Evolutionary conservation across 1,139 yeast species (phyloP), one percentile per base, ranked within the genome.

Genomic region (Yamadazyma friedrichii): DNA sequence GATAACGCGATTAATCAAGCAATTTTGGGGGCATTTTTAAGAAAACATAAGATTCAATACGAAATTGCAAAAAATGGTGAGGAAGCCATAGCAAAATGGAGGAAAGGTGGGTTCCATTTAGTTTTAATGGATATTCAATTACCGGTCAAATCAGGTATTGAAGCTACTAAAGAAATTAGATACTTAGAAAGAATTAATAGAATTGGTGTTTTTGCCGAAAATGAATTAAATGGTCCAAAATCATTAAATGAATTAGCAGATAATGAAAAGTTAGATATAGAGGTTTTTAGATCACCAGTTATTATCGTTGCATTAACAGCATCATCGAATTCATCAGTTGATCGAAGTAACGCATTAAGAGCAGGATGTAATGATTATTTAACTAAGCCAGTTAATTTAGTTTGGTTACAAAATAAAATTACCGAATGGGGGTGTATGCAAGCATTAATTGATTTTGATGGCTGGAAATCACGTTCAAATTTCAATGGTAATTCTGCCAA

Each of bases 401-500:
- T 83, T 32, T 93, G 98, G 98, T 70, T 93, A 41, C 89, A 91
- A 54, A 88, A 87, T 56, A 93, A 93, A 65, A 87, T 93, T 45
- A 88, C 93, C 3, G 98, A 93, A 64, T 91, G 98, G 98, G 94
- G 94, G 1, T 82, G 88, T 56, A 93, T 93, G 98, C 98, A 93
- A 66, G 98, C 98, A 1, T 69, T 93, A 45, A 91, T 93, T 61
- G 96, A 93, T 64, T 93, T 87, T 61, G 97, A 93, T 61, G 95
- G 95, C 28, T 93, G 96, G 96, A 83, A 83, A 47, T 56, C 57
- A 12, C 45, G 59, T 25, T 43, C 46, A 1, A 50, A 48, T 16
- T 51, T 49, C 33, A 38, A 41, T 27, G 40, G 38, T n/a, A 33
- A 15, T 9, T 39, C 52, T 2, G 46, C 45, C 2, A 43, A 46